Base-by-base conservation (phyloP, 345 rosid species). In the Pseudoturritis turrita region DNA sequence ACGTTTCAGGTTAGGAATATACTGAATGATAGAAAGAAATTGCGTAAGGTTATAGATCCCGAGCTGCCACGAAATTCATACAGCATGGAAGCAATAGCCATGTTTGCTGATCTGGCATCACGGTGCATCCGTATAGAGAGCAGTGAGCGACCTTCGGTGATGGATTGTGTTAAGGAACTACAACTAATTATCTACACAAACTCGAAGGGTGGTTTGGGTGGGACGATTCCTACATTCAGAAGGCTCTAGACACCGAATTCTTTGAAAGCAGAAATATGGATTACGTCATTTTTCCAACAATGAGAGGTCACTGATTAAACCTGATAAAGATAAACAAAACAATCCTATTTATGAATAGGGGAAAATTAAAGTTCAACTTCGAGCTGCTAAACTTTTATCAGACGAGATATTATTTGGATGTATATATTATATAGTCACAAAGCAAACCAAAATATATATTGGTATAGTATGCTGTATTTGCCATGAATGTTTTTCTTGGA, bases 41-140 rank as follows among this genome's bases (percentile, higher is more conserved):
- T 91, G 78, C 86, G 89, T 0, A 90, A 81, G 79, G 87, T 86
- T 70, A 88, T 89, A 46, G 97, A 94, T 80, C 89, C 93, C n/a
- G 92, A 94, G 55, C 78, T 94, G 70, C 68, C 79, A 35, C 83
- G 88, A 64, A 81, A 80, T 71, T 89, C 96, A 43, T 89, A 85
- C 86, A 81, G 86, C 60, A 77, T 89, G 78, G 95, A 91, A 79
- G 87, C 97, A 9, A 56, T 89, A 81, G 83, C 88, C 64, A 89
- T 91, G 95, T 94, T 91, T 75, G 92, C 97, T 53, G 86, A 91
- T 76, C 67, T 94, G 58, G 98, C 97, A 73, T 91, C 97, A 19
- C 85, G 98, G n/a, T 91, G 98, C 44, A 89, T 94, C 55, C 95
- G 93, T 29, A 74, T 76, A 40, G 97, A 89, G 70, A 89, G 98